These are phyloP conservation scores for Aureobasidium uvarum DNA, from an alignment of 2,329 filamentous ascomycete genomes.

Conservation along the genomic window DNA sequence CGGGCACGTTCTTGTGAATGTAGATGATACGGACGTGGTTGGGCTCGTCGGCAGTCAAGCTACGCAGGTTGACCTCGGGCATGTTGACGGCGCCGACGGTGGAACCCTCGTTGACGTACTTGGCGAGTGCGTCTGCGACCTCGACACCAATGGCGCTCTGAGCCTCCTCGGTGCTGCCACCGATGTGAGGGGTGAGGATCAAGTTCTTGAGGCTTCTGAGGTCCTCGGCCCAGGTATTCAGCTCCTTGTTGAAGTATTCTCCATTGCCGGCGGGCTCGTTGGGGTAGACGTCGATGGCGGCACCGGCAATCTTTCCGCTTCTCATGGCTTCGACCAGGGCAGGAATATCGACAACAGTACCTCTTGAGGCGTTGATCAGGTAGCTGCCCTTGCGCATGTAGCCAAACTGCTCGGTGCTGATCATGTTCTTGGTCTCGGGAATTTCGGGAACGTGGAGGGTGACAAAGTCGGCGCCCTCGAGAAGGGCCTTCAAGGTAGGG, in stretches of 20 bases:
- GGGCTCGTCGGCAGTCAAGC: slow-evolving; percentile 83
- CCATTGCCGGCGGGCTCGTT: slow-evolving; percentile 92
- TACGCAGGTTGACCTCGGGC: slow-evolving; percentile 89
- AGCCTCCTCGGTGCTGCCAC: slow-evolving; percentile 95
- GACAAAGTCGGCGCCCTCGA: slow-evolving; percentile 82
- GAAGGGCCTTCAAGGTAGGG: slow-evolving; percentile 69
- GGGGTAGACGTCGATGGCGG: slow-evolving; percentile 95
- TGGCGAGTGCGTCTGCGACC: slow-evolving; percentile 80
- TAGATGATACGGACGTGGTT: slow-evolving; percentile 89
- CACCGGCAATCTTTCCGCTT: slow-evolving; percentile 82
- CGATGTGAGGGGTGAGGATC: slow-evolving; percentile 94
- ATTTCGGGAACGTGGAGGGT: slow-evolving; percentile 93
- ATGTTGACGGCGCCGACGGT: slow-evolving; percentile 93
- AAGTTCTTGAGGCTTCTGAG: slow-evolving; percentile 84
- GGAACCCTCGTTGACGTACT: slow-evolving; percentile 93
- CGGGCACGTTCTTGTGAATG: slow-evolving; percentile 94
- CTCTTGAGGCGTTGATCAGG: slow-evolving; percentile 92
- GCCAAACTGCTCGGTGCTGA: slow-evolving; percentile 72
- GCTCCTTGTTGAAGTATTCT: slow-evolving; percentile 81
- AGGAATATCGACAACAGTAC: slow-evolving; percentile 90
- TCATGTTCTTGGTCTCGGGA: slow-evolving; percentile 89
- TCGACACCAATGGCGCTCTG: slow-evolving; percentile 95
- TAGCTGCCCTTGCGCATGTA: slow-evolving; percentile 93
- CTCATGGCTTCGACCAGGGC: slow-evolving; percentile 86
- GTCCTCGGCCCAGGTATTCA: slow-evolving; percentile 84